Percentiles rank a stretch among this genome's conserved stretches.
These are phyloP conservation scores for Neofusicoccum parvum DNA, from an alignment of 2,329 filamentous ascomycete genomes.

Conservation along the genomic window DNA sequence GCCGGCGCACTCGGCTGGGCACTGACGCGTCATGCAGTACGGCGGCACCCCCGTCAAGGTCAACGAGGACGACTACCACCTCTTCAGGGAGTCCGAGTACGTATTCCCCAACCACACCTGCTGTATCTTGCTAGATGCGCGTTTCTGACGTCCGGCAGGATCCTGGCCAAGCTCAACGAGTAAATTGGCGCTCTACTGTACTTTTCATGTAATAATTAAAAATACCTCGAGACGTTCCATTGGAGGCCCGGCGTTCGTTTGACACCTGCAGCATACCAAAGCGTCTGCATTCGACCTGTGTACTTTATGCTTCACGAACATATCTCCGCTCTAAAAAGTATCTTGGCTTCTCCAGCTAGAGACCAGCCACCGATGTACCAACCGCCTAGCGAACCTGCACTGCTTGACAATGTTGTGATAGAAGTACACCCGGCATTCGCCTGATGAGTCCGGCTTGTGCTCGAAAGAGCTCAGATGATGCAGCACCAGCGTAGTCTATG, in stretches of 20 bases:
- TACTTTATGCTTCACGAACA: slow-evolving; percentile 18
- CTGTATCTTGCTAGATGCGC: not conserved
- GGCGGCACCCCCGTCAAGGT: slow-evolving; percentile 96
- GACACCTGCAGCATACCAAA: slow-evolving; percentile 20
- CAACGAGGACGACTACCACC: slow-evolving; percentile 91
- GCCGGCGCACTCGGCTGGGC: not conserved
- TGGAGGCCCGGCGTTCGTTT: slow-evolving; percentile 22
- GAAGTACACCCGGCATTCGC: not conserved
- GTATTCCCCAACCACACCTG: slow-evolving; percentile 43
- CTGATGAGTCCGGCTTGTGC: too few species aligned
- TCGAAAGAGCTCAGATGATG: too few species aligned
- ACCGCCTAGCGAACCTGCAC: not conserved
- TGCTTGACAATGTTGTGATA: not conserved
- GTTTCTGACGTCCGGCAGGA: slow-evolving; percentile 56
- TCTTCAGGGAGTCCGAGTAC: slow-evolving; percentile 98
- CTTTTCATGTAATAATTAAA: slow-evolving; percentile 21
- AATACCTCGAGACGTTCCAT: slow-evolving; percentile 18
- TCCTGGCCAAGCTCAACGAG: slow-evolving; percentile 99
- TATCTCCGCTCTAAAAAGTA: slow-evolving; percentile 16
- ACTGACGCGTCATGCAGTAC: slow-evolving; percentile 58
- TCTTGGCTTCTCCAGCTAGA: not conserved
- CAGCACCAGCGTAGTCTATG: not conserved
- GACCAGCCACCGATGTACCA: not conserved
- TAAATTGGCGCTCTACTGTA: slow-evolving; percentile 52
- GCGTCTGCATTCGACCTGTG: slow-evolving; percentile 12